Conservation (phyloP, 768 basidiomycete genomes). For the Russula sp. region DNA sequence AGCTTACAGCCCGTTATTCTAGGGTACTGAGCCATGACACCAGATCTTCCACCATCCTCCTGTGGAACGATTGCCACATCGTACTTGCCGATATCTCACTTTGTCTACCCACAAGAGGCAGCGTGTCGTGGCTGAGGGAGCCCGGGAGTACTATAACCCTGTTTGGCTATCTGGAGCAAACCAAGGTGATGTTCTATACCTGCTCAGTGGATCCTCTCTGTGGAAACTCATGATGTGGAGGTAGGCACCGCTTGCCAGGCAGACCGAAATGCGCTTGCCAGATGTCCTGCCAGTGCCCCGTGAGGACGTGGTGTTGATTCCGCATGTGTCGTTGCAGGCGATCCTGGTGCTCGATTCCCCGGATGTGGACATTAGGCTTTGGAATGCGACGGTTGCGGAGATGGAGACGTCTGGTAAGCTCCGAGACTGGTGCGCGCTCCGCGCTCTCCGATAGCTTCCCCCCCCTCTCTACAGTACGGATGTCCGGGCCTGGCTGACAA, state of each 20-base stretch:
- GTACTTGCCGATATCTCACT: slow-evolving; percentile 29
- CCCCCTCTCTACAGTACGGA: background rate
- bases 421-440: background rate
- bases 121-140: slow-evolving; percentile 26
- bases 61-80: slow-evolving; percentile 25
- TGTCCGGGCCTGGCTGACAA: slow-evolving; percentile 5
- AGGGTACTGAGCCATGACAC: slow-evolving; percentile 29
- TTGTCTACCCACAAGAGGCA: slow-evolving; percentile 21
- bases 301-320: slow-evolving; percentile 15
- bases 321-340: slow-evolving; percentile 26
- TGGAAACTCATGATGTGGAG: slow-evolving; percentile 5
- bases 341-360: slow-evolving; percentile 30
- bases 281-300: slow-evolving; percentile 10
- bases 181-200: slow-evolving; percentile 13
- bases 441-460: background rate
- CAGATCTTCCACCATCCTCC: slow-evolving; percentile 20
- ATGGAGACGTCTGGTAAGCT: slow-evolving; percentile 28
- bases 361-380: slow-evolving; percentile 26
- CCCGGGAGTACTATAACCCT: slow-evolving; percentile 25
- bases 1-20: slow-evolving; percentile 1
- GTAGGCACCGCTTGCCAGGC: background rate
- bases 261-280: slow-evolving; percentile 17
- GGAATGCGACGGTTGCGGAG: slow-evolving; percentile 30
- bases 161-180: slow-evolving; percentile 28
- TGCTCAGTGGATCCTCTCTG: background rate